phyloP scores from a whole-genome alignment of 345 rosid species.

The Acer yangbiense region DNA sequence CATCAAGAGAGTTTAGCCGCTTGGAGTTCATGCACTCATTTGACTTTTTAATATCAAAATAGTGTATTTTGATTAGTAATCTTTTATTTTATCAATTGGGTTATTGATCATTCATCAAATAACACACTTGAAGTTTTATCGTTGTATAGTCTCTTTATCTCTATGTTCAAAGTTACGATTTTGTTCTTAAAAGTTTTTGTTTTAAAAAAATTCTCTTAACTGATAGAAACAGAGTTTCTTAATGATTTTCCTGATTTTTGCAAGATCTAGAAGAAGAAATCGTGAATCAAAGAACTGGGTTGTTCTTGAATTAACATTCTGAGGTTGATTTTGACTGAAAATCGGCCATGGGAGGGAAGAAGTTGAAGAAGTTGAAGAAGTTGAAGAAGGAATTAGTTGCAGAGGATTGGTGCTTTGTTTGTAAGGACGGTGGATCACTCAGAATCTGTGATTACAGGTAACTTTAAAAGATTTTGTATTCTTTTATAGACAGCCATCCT shows the following conservation, averaged over 20 bases:
- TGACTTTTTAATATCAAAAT: no score
- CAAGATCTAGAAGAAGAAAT: neutral
- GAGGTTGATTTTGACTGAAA: slow-evolving; percentile 1
- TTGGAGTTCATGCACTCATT: no score
- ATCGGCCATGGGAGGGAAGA: slow-evolving; percentile 21
- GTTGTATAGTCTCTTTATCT: neutral
- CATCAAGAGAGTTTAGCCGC: no score
- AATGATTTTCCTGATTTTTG: neutral
- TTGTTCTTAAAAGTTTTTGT: no score
- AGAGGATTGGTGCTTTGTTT: slow-evolving; percentile 50
- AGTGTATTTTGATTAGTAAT: no score
- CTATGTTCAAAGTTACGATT: neutral
- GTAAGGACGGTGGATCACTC: slow-evolving; percentile 61
- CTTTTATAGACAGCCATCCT: neutral
- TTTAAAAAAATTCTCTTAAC: no score
- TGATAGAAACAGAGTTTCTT: neutral
- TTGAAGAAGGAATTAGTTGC: slow-evolving; percentile 34
- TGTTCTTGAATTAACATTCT: neutral
- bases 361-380: slow-evolving; percentile 5
- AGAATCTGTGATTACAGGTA: slow-evolving; percentile 52
- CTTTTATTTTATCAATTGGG: no score
- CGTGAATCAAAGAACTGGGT: neutral
- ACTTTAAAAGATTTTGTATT: slow-evolving; percentile 15
- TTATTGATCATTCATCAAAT: no score
- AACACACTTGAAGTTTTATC: no score